Evolutionary conservation across 2,329 filamentous ascomycete species (phyloP), one percentile per base, ranked within the genome.

Genomic region (Aspergillus phoenicis): DNA sequence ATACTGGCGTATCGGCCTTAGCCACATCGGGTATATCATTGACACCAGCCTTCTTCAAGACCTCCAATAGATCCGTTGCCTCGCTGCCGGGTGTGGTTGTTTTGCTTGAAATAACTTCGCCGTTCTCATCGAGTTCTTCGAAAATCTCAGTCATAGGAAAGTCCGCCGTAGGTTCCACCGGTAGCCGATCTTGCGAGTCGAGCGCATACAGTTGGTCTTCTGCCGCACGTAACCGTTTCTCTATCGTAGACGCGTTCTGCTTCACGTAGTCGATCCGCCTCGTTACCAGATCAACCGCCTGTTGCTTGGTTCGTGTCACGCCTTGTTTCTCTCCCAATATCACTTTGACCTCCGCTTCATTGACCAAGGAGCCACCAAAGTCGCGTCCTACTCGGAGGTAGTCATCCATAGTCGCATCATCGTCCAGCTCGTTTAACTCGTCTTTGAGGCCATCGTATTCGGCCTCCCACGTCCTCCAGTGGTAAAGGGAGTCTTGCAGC

Each of bases 391-490:
- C 68, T 30, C 78, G 78, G 7, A 84, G 78, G 28, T 93, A 83
- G 28, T 87, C 83, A 17, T 84, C 77, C 5, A 80, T 77, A 30
- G 78, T 77, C 58, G 84, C 76, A 54, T 80, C 78, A 45, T 81
- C 74, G 38, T 82, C 74, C 26, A 89, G 73, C 4, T 80, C 81
- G 56, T 86, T 78, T 30, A 98, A 85, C 70, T 96, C 91, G 73
- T 96, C 91, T 73, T 91, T 93, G 63, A 98, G 83, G 24, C 89
- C 87, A 73, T 97, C 91, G 76, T 98, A 98, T 75, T 98, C 94
- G 52, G 90, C 87, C 74, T 96, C 93, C 86, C 91, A 96, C 58
- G 88, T 89, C 65, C 91, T 90, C 94, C 94, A 99, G 79, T 96
- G 89, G 64, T 88, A 87, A 57, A 98, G 83, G 6, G 90, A 88